A percentile compares a stretch with the other conserved stretches of the same genome.
Conservation (phyloP, 2,329 filamentous ascomycete genomes). For the Hypomyces perniciosus region DNA sequence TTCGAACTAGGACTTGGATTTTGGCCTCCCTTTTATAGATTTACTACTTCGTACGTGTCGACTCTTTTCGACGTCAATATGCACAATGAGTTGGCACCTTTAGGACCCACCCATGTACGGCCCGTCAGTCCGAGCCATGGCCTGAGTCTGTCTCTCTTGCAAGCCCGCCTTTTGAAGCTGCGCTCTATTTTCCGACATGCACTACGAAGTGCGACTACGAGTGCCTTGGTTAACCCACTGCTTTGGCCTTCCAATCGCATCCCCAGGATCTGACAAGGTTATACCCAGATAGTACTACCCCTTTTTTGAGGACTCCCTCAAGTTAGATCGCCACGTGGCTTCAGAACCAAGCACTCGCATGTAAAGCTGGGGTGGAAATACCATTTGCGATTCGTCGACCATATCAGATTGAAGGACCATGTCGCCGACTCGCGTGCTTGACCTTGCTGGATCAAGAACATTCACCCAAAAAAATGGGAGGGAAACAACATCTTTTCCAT, state of each 20-base stretch:
- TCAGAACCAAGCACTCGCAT: slow-evolving; percentile 5
- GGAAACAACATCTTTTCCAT: too few species aligned
- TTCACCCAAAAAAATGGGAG: too few species aligned
- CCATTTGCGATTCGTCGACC: slow-evolving; percentile 5
- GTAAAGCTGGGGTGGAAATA: slow-evolving; percentile 8
- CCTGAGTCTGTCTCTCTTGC: neutral
- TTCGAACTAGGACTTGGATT: neutral
- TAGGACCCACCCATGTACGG: slow-evolving; percentile 13
- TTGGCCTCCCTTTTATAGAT: slow-evolving; percentile 11
- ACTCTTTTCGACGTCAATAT: slow-evolving; percentile 11
- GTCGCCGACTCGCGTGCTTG: too few species aligned
- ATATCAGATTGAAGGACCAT: too few species aligned
- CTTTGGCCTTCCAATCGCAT: slow-evolving; percentile 6
- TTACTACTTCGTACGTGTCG: slow-evolving; percentile 4
- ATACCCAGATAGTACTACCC: neutral
- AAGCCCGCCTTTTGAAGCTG: slow-evolving; percentile 1
- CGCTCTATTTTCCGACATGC: slow-evolving; percentile 7
- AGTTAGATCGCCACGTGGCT: slow-evolving; percentile 13
- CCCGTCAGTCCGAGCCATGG: slow-evolving; percentile 11
- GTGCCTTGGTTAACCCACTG: neutral
- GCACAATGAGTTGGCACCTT: slow-evolving; percentile 14
- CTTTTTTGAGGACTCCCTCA: slow-evolving; percentile 3
- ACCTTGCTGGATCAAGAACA: too few species aligned
- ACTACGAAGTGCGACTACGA: neutral
- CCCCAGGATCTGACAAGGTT: slow-evolving; percentile 6